Conservation (phyloP, 2,329 filamentous ascomycete species). For the Fusarium annulatum region DNA sequence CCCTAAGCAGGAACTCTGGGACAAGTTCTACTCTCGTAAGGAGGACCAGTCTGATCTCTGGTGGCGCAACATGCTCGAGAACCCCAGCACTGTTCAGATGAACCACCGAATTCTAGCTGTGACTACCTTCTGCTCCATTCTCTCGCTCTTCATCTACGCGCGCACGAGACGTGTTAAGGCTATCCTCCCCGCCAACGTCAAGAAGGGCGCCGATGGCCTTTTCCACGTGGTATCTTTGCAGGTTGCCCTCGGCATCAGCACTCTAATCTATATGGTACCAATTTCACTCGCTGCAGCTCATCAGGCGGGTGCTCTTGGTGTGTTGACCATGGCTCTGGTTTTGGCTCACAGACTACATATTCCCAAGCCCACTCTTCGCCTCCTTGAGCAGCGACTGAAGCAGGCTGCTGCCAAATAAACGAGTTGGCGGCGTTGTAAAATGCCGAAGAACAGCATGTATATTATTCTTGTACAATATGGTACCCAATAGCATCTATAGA, state of each 20-base stretch:
- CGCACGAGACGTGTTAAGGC: conserved; percentile 69
- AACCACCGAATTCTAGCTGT: conserved; percentile 94
- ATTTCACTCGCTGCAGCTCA: conserved; percentile 88
- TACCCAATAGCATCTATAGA: conserved; percentile 34
- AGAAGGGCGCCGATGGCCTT: conserved; percentile 79
- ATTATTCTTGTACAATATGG: conserved; percentile 43
- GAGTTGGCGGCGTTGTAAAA: conserved; percentile 27
- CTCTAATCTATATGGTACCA: conserved; percentile 93
- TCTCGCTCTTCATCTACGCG: conserved; percentile 84
- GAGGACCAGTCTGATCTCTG: conserved; percentile 84
- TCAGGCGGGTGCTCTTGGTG: conserved; percentile 87
- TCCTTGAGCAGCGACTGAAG: conserved; percentile 66
- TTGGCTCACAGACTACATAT: conserved; percentile 82
- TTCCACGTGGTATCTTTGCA: conserved; percentile 86
- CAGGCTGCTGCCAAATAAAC: conserved; percentile 37
- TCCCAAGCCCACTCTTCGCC: conserved; percentile 70
- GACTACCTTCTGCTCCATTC: conserved; percentile 84
- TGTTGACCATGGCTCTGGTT: conserved; percentile 84
- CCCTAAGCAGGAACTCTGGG: conserved; percentile 84
- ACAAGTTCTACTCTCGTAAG: conserved; percentile 84
- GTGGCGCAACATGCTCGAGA: conserved; percentile 99
- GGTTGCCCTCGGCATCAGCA: conserved; percentile 87
- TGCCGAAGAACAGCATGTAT: conserved; percentile 33
- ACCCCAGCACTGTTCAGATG: conserved; percentile 93
- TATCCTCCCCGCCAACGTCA: conserved; percentile 71